A percentile compares a stretch with the other conserved stretches of the same genome.
Conservation (phyloP, 257 asterid species). For the Knoxia roxburghii region DNA sequence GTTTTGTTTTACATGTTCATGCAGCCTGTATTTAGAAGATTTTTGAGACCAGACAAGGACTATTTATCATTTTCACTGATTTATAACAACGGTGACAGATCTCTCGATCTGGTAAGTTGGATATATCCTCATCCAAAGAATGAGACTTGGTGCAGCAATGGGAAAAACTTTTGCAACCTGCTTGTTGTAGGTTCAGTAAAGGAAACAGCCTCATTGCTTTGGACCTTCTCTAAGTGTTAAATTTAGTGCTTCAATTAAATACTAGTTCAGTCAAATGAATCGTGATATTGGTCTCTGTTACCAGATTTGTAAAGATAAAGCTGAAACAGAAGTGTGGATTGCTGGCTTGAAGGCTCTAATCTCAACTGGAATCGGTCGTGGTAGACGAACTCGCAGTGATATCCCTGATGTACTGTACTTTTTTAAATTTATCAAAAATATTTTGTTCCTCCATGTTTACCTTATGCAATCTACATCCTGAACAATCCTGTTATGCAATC, state of each 20-base stretch:
- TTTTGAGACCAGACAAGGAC: slow-evolving; percentile 93
- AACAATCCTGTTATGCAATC: neutral
- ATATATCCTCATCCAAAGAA: neutral
- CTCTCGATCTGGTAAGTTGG: slow-evolving; percentile 84
- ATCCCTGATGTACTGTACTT: slow-evolving; percentile 49
- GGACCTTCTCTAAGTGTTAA: neutral
- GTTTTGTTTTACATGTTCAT: slow-evolving; percentile 15
- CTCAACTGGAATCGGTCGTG: slow-evolving; percentile 54
- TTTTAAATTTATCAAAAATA: neutral
- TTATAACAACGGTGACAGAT: slow-evolving; percentile 83
- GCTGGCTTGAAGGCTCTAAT: slow-evolving; percentile 71
- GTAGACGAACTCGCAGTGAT: slow-evolving; percentile 78
- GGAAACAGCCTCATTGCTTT: neutral
- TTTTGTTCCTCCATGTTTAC: neutral
- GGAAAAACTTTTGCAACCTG: neutral
- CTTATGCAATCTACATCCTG: neutral
- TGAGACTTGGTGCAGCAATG: neutral
- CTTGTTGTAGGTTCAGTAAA: slow-evolving; percentile 1
- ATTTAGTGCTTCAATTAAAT: neutral
- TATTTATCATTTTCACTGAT: slow-evolving; percentile 86
- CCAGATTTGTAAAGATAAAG: slow-evolving; percentile 91
- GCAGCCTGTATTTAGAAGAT: slow-evolving; percentile 95
- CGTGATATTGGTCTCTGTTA: slow-evolving; percentile 14
- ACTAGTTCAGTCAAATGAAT: slow-evolving; percentile 1
- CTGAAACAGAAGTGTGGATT: slow-evolving; percentile 87